phyloP scores from a whole-genome alignment of 2,329 filamentous ascomycete species.

The Penicillium vulpinum region DNA sequence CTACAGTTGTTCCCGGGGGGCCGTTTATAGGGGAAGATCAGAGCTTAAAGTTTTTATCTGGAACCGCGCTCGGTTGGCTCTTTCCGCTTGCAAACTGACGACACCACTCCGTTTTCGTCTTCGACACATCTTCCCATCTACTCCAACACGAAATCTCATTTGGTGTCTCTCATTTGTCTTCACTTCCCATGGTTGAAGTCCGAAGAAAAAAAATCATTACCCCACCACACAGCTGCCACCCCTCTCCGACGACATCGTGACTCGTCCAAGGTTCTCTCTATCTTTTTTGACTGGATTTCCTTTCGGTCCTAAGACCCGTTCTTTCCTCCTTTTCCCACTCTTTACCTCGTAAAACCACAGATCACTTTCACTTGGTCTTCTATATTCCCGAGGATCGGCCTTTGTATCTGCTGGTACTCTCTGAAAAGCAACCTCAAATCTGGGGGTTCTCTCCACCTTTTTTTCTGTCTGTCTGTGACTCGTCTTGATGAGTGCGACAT shows the following conservation, averaged over 20 bases:
- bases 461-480: constrained; percentile 21
- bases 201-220: constrained; percentile 6
- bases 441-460: constrained; percentile 16
- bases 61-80: constrained; percentile 30
- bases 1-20: background rate
- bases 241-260: constrained; percentile 24
- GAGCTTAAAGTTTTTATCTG: constrained; percentile 33
- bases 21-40: background rate
- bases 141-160: no score
- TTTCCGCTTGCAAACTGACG: constrained; percentile 41
- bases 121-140: no score
- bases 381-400: constrained; percentile 17
- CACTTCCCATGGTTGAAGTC: constrained; percentile 22
- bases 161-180: background rate
- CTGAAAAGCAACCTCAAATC: constrained; percentile 2
- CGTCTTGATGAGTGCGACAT: constrained; percentile 47
- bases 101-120: constrained; percentile 38
- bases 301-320: constrained; percentile 28
- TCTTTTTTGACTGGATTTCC: constrained; percentile 9
- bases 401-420: constrained; percentile 23
- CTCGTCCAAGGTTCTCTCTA: constrained; percentile 17
- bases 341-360: constrained; percentile 25
- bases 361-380: constrained; percentile 18
- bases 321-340: constrained; percentile 15
- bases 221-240: constrained; percentile 25